Evolutionary conservation across 2,329 filamentous ascomycete species (phyloP), one percentile per base, ranked within the genome.

Genomic region (Arthrinium phaeospermum): DNA sequence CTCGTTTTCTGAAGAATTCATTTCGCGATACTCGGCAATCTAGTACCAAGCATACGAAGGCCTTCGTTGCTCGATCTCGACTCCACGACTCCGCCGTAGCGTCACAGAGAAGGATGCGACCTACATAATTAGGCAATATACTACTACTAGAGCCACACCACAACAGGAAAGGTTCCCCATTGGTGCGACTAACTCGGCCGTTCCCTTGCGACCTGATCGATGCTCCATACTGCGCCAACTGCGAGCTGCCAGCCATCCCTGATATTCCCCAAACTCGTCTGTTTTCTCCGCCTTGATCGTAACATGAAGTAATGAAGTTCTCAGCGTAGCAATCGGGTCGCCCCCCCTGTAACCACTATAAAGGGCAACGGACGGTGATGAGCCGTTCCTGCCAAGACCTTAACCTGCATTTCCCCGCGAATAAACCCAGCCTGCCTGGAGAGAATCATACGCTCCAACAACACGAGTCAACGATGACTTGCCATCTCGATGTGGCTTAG

Each of bases 351-450:
- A 64, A 30, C 30, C 57, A 41, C 57, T 64, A 24, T 64, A 64
- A 64, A 41, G 57, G 57, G 19, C 13, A 64, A 64, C 57, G 57
- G 57, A 64, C 34, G 34, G 34, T 64, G 22, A 3, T 24, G 57
- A 41, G 57, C 57, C 57, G 57, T 64, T 64, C 57, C 57, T 64
- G 34, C 57, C 57, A 41, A 64, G 57, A 13, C 16, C 16, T 22
- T 19, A 7, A 16, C 53, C 27, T 57, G 53, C 53, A 57, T 64
- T 64, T 64, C 57, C 57, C 57, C 57, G 57, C 34, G 57, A 64
- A 64, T 41, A 41, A 41, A 19, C 34, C 16, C 6, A 64, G n/a
- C 34, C 19, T 4, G 34, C 57, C 57, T n/a, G 13, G 57, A n/a
- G 57, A n/a, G 34, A 41, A 64, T 24, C 30, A 41, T 64, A 64